These are phyloP conservation scores for Nidularia pulvinata DNA, from an alignment of 768 basidiomycete species.

Conservation along the genomic window DNA sequence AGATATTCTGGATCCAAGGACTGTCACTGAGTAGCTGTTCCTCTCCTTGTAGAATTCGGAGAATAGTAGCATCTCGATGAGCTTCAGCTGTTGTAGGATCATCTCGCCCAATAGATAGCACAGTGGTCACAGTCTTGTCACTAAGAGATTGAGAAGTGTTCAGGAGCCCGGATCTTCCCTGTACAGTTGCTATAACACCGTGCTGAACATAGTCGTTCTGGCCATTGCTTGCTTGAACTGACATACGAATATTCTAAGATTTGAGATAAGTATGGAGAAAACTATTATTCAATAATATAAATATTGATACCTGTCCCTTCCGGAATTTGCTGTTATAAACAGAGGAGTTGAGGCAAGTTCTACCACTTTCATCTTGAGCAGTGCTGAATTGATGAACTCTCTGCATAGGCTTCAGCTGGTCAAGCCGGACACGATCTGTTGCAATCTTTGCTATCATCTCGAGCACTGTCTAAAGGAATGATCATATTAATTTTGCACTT, in stretches of 20 bases:
- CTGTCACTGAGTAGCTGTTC: constrained; percentile 30
- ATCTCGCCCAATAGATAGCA: constrained; percentile 55
- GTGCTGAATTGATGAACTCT: constrained; percentile 38
- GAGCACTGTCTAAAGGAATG: constrained; percentile 24
- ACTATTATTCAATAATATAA: background rate
- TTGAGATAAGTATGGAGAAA: background rate
- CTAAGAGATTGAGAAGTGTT: constrained; percentile 12
- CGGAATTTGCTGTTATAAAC: background rate
- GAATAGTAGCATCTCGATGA: constrained; percentile 36
- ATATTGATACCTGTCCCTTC: background rate
- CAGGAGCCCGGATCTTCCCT: constrained; percentile 31
- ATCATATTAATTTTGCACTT: background rate
- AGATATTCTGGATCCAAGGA: constrained; percentile 51
- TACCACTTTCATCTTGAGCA: constrained; percentile 4
- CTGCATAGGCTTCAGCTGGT: constrained; percentile 42
- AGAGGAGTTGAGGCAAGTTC: constrained; percentile 10
- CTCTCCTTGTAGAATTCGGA: constrained; percentile 40
- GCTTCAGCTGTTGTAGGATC: constrained; percentile 60
- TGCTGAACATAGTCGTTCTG: background rate
- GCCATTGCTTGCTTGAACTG: constrained; percentile 19
- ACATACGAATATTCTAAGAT: constrained; percentile 23
- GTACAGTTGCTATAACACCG: constrained; percentile 41
- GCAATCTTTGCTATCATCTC: constrained; percentile 42
- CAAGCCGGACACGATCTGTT: constrained; percentile 41
- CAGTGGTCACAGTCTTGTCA: constrained; percentile 28